A percentile compares a stretch with the other conserved stretches of the same genome.
phyloP scores from a whole-genome alignment of 2,329 filamentous ascomycete genomes.

The Ophiobolus disseminans region DNA sequence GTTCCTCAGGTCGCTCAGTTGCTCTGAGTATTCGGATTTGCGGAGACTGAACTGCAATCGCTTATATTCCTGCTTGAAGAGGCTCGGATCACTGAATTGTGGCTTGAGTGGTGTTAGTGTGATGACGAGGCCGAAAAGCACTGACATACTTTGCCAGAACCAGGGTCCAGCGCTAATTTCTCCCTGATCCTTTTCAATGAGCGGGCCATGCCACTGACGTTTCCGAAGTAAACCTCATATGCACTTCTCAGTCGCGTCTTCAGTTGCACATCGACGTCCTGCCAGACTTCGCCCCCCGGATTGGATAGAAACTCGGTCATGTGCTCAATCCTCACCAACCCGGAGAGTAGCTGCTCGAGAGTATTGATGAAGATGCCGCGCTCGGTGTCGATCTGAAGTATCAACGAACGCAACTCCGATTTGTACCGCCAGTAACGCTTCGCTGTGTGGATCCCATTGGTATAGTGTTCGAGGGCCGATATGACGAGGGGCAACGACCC shows the following conservation, averaged over 20 bases:
- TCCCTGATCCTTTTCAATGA: slow-evolving; percentile 22
- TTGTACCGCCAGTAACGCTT: slow-evolving; percentile 31
- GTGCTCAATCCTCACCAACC: slow-evolving; percentile 24
- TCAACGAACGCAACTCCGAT: slow-evolving; percentile 23
- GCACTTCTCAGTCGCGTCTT: slow-evolving; percentile 12
- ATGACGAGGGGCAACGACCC: slow-evolving; percentile 41
- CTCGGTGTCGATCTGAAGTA: slow-evolving; percentile 31
- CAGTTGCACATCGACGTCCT: slow-evolving; percentile 7
- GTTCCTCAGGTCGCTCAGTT: slow-evolving; percentile 23
- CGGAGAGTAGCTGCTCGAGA: slow-evolving; percentile 28
- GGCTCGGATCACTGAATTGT: slow-evolving; percentile 24
- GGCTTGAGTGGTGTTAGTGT: slow-evolving; percentile 14
- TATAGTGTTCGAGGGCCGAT: slow-evolving; percentile 37
- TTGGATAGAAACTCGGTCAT: slow-evolving; percentile 23
- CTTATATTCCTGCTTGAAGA: slow-evolving; percentile 37
- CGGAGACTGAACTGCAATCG: slow-evolving; percentile 33
- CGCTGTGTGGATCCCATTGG: slow-evolving; percentile 31
- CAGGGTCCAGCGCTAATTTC: slow-evolving; percentile 23
- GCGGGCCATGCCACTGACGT: slow-evolving; percentile 19
- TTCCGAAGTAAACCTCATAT: slow-evolving; percentile 22
- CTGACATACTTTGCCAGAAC: slow-evolving; percentile 27
- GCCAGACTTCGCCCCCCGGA: slow-evolving; percentile 21
- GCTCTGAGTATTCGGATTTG: slow-evolving; percentile 30
- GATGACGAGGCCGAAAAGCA: background rate
- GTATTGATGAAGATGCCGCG: slow-evolving; percentile 37